phyloP scores from a whole-genome alignment of 495 filamentous ascomycete genomes.

The Bacidia rubella region DNA sequence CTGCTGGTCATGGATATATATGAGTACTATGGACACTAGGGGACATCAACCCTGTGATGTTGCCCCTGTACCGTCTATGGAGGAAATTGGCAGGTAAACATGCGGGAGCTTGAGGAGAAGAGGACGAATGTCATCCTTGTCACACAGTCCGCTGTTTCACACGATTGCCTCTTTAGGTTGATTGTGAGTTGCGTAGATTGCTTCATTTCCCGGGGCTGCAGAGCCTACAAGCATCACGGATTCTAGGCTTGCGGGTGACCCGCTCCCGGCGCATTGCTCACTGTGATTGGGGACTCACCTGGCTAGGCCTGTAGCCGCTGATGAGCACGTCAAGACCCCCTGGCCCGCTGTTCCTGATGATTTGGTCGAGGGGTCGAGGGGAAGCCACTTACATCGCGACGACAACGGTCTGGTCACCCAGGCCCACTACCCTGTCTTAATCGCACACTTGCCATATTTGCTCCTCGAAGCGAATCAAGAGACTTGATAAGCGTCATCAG shows the following conservation, averaged over 20 bases:
- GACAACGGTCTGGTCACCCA: neutral
- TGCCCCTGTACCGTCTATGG: neutral
- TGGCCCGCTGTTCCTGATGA: too few species aligned
- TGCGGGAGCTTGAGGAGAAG: neutral
- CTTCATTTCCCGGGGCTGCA: neutral
- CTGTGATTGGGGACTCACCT: neutral
- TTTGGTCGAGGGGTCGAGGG: too few species aligned
- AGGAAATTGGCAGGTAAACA: neutral
- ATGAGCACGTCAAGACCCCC: neutral
- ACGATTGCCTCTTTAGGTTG: neutral
- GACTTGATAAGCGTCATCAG: too few species aligned
- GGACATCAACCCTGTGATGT: neutral
- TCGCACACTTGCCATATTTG: too few species aligned
- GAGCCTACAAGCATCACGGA: neutral
- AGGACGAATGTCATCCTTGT: neutral
- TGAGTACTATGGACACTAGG: too few species aligned
- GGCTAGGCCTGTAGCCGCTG: neutral
- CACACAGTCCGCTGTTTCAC: neutral
- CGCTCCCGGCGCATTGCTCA: neutral
- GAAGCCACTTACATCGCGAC: neutral
- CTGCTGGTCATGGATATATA: neutral
- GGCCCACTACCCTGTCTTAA: neutral
- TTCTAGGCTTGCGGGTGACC: too few species aligned
- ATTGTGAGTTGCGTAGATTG: neutral
- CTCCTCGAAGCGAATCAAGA: too few species aligned